Percentiles rank a stretch among this genome's conserved stretches.
These are phyloP conservation scores for Pestalotiopsis sp. DNA, from an alignment of 2,329 filamentous ascomycete genomes.

Conservation along the genomic window DNA sequence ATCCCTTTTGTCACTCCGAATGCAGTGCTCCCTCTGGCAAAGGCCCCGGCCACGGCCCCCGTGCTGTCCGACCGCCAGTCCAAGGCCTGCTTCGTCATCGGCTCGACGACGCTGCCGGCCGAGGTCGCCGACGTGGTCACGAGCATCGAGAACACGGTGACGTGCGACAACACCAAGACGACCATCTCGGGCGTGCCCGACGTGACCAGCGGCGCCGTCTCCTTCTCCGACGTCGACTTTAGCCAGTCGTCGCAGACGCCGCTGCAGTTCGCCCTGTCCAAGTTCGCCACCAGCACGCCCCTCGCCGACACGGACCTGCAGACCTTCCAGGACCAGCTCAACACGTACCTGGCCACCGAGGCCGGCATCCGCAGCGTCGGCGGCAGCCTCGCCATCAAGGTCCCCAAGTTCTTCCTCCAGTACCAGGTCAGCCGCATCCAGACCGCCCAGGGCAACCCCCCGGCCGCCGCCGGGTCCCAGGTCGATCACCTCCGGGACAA, in stretches of 20 bases:
- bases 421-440: conserved; percentile 62
- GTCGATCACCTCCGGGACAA: conserved; percentile 61
- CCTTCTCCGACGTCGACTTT: conserved; percentile 61
- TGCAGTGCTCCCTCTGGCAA: conserved; percentile 4
- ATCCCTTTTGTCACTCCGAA: conserved; percentile 15
- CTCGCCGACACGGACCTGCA: conserved; percentile 52
- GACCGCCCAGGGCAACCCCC: conserved; percentile 59
- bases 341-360: conserved; percentile 62
- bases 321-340: conserved; percentile 54
- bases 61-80: conserved; percentile 5
- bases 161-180: conserved; percentile 47
- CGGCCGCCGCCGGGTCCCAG: conserved; percentile 51
- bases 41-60: neutral
- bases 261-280: conserved; percentile 54
- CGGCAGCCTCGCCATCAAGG: conserved; percentile 58
- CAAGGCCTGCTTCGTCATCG: conserved; percentile 54
- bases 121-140: conserved; percentile 48
- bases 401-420: conserved; percentile 64
- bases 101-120: conserved; percentile 49
- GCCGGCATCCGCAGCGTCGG: conserved; percentile 57
- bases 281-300: conserved; percentile 53
- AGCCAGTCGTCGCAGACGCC: conserved; percentile 48
- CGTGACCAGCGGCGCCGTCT: conserved; percentile 50
- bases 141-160: conserved; percentile 45
- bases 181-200: conserved; percentile 60